Conservation (phyloP, 148 eudicot species). For the Vaccinium myrtillus region DNA sequence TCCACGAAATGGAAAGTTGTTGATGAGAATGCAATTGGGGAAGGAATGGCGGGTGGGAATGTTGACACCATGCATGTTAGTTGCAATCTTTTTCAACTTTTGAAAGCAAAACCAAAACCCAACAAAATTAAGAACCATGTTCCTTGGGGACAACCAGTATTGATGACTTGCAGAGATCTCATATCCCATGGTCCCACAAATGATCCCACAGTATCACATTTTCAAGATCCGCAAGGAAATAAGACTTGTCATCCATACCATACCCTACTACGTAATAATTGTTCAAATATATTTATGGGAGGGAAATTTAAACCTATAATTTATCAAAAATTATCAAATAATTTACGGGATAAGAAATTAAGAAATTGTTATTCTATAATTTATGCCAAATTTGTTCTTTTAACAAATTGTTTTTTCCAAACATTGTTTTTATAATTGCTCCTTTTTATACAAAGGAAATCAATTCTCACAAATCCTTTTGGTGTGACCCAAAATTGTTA, state of each 20-base stretch:
- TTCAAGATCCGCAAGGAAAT: not conserved
- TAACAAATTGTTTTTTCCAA: too few relatives aligned
- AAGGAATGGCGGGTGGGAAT: not conserved
- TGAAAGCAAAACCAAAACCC: not conserved
- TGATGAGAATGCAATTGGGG: not conserved
- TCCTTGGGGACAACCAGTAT: not conserved
- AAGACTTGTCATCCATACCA: not conserved
- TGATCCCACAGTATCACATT: not conserved
- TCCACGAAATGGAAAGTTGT: not conserved
- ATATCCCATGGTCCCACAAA: not conserved
- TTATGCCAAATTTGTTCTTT: too few relatives aligned
- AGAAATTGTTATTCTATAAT: too few relatives aligned
- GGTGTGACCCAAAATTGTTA: too few relatives aligned
- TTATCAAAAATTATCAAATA: too few relatives aligned
- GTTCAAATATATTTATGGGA: too few relatives aligned
- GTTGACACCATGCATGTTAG: not conserved
- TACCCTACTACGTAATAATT: not conserved
- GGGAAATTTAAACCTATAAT: too few relatives aligned
- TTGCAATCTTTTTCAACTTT: not conserved
- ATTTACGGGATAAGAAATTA: too few relatives aligned
- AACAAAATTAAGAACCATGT: not conserved
- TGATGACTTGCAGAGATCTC: not conserved
- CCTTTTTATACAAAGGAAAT: too few relatives aligned
- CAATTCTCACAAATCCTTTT: too few relatives aligned
- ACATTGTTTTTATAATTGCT: too few relatives aligned